Base-by-base conservation (phyloP, 495 filamentous ascomycete genomes). In the Mycothermus thermophilus region DNA sequence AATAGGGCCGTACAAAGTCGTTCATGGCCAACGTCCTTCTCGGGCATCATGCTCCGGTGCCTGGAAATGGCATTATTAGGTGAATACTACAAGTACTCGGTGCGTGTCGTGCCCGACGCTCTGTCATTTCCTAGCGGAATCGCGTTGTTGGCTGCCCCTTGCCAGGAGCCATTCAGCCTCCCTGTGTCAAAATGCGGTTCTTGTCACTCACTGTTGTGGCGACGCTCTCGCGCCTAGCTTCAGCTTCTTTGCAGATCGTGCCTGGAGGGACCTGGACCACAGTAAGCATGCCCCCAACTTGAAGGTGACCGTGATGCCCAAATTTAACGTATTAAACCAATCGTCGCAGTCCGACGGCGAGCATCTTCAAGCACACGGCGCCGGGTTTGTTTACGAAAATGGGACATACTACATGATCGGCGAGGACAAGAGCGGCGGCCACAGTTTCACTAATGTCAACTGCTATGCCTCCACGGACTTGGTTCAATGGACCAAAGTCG, bases 371-470 rank as follows among this genome's bases (percentile, higher is more conserved):
- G 77, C 77, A 3, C 67, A 71, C 40, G 67, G 67, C 25, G 66
- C 62, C 1, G 72, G 71, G 34, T 38, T 75, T 11, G 66, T 72
- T 47, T 49, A 70, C 30, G 68, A 64, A 3, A 61, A 67, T 40
- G 57, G 55, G 12, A 62, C 59, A 0, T 81, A 72, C 59, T 78
- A 79, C 57, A 55, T 70, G 35, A 59, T 79, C 27, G 77, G 77
- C 28, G 77, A 81, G 54, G 75, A 81, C 56, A 79, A 81, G 51
- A 58, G 64, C 3, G 44, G 62, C 28, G 77, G 75, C 19, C 59
- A 52, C 21, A 48, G 59, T 5, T 80, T 80, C 49, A 62, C 72
- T 39, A 70, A 66, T 41, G 58, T 81, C 30, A 78, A 77, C 49
- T 63, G 61, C 46, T 71, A 72, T 47, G 61, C 63, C 4, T 70